A percentile compares a stretch with the other conserved stretches of the same genome.
Conservation (phyloP, 2,329 filamentous ascomycete genomes). For the Fusarium chuoi region DNA sequence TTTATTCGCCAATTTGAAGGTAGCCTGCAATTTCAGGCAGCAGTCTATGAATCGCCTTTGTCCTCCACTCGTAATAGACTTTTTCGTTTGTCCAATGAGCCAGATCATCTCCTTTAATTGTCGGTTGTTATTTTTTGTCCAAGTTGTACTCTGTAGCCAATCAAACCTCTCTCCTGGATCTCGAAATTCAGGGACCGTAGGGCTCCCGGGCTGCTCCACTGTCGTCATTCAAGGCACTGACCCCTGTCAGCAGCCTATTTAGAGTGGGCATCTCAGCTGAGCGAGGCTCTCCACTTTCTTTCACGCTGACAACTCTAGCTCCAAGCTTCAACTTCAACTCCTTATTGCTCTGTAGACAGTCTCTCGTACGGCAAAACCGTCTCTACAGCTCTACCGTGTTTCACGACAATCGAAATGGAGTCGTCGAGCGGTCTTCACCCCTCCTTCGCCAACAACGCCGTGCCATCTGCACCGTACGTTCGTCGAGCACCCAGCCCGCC, state of each 20-base stretch:
- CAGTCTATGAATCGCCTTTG: not conserved
- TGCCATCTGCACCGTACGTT: constrained; percentile 50
- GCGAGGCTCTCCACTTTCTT: constrained; percentile 12
- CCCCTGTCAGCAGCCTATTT: constrained; percentile 16
- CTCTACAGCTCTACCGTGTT: not conserved
- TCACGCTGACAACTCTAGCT: constrained; percentile 8
- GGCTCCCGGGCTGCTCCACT: constrained; percentile 17
- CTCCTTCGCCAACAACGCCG: constrained; percentile 26
- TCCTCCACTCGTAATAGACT: not conserved
- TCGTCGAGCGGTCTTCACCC: not conserved
- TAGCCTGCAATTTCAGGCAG: not conserved
- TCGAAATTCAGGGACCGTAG: constrained; percentile 10
- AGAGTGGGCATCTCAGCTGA: constrained; percentile 19
- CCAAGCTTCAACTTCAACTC: not conserved
- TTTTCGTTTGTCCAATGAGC: constrained; percentile 2
- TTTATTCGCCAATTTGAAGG: not conserved
- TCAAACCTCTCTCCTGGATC: not conserved
- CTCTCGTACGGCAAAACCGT: not conserved
- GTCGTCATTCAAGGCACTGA: constrained; percentile 17
- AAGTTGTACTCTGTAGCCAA: not conserved
- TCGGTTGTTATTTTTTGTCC: not conserved
- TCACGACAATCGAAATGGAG: constrained; percentile 17
- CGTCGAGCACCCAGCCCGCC: constrained; percentile 55
- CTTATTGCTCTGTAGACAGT: not conserved
- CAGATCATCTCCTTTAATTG: not conserved